phyloP scores from a whole-genome alignment of 768 basidiomycete species.

The Podaxis sp. region DNA sequence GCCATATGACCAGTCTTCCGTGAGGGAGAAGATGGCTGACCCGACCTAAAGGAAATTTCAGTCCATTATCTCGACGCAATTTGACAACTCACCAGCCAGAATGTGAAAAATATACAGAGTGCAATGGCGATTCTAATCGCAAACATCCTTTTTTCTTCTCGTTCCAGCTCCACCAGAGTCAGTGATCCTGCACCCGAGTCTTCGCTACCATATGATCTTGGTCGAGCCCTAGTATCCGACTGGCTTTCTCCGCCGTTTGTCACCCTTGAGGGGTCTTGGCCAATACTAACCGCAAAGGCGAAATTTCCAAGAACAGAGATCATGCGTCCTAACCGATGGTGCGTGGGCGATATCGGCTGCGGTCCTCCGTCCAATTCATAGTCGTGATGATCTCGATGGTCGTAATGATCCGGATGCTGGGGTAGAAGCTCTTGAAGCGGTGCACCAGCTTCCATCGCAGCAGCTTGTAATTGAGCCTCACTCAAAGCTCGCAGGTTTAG shows the following conservation, averaged over 20 bases:
- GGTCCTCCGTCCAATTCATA: neutral
- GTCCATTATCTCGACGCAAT: neutral
- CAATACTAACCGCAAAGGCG: slow-evolving; percentile 38
- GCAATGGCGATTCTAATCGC: slow-evolving; percentile 56
- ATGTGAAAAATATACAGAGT: slow-evolving; percentile 63
- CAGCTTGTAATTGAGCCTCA: slow-evolving; percentile 52
- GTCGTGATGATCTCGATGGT: slow-evolving; percentile 15
- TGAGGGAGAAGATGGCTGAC: slow-evolving; percentile 63
- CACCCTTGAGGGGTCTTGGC: slow-evolving; percentile 3
- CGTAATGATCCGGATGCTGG: slow-evolving; percentile 27
- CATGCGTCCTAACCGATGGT: slow-evolving; percentile 61
- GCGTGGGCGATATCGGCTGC: slow-evolving; percentile 40
- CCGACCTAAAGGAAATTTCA: slow-evolving; percentile 46
- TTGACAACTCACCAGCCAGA: slow-evolving; percentile 63
- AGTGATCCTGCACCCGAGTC: slow-evolving; percentile 24
- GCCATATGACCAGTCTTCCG: slow-evolving; percentile 70
- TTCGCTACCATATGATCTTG: slow-evolving; percentile 7
- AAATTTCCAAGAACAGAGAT: slow-evolving; percentile 52
- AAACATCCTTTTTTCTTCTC: slow-evolving; percentile 57
- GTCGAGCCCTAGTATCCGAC: neutral
- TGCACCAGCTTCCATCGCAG: slow-evolving; percentile 69
- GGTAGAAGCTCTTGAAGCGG: slow-evolving; percentile 54
- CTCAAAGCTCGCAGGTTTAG: slow-evolving; percentile 65
- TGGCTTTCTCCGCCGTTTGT: slow-evolving; percentile 7
- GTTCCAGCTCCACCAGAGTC: neutral